Evolutionary conservation across 371 early-diverging fungal species (phyloP), one percentile per base, ranked within the genome.

Genomic region (Funneliformis caledonium): DNA sequence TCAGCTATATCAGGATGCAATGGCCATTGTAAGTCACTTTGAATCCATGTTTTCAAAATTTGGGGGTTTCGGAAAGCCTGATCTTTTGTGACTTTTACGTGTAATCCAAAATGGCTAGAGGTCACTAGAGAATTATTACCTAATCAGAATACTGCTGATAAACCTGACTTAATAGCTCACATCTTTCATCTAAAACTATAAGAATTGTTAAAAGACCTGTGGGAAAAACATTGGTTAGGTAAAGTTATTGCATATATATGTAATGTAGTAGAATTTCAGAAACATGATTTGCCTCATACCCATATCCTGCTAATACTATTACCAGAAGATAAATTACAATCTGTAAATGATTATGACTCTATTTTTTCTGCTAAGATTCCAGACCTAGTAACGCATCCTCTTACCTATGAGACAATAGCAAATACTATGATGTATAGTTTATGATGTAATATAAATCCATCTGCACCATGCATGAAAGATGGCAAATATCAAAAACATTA

Each of bases 61-160:
- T n/a, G n/a, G n/a, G n/a, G n/a, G n/a, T n/a, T n/a, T n/a, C n/a
- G n/a, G n/a, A n/a, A n/a, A n/a, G n/a, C n/a, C n/a, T n/a, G n/a
- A n/a, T n/a, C n/a, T n/a, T n/a, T n/a, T n/a, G n/a, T n/a, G n/a
- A n/a, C n/a, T n/a, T n/a, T n/a, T n/a, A n/a, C n/a, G n/a, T n/a
- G n/a, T n/a, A n/a, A 78, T 62, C 85, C 86, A 0, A 68, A 33
- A 16, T 86, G 87, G 86, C 85, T 82, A 0, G 85, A 86, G 42
- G 83, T 88, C 10, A 42, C 8, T 19, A 48, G 48, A 11, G 82
- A 81, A 10, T 80, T 86, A 0, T n/a, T 70, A 0, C 45, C 50
- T 56, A 78, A 80, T 9, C 86, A 85, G 72, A 69, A 19, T 0
- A 72, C 84, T 4, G 8, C 69, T 11, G 83, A 84, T 70, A 7